These are phyloP conservation scores for Eruca vesicaria DNA, from an alignment of 441 rosid species.

Conservation along the genomic window DNA sequence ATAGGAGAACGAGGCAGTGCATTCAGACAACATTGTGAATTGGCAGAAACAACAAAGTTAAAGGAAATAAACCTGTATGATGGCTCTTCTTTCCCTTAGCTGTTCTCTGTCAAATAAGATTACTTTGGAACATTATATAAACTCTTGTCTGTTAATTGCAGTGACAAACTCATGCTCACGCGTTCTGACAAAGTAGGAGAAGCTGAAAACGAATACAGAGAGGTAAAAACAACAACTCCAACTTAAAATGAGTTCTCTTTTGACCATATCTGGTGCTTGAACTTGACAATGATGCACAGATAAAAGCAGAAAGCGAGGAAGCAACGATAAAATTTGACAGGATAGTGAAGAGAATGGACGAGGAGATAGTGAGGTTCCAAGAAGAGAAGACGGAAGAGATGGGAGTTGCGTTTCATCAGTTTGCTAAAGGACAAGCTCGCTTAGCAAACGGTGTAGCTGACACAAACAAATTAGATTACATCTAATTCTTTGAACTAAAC, in stretches of 20 bases:
- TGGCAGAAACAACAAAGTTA: conserved; percentile 90
- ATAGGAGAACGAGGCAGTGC: conserved; percentile 91
- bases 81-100: neutral
- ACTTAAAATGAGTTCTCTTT: neutral
- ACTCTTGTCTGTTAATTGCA: conserved; percentile 29
- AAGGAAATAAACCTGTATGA: conserved; percentile 99
- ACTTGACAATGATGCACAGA: conserved; percentile 58
- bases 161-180: conserved; percentile 89
- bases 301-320: conserved; percentile 81
- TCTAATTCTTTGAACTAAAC: too few species aligned
- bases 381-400: conserved; percentile 87
- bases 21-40: conserved; percentile 91
- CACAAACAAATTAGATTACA: too few species aligned
- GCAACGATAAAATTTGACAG: conserved; percentile 71
- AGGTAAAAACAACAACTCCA: conserved; percentile 43
- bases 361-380: conserved; percentile 90
- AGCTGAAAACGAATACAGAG: conserved; percentile 82
- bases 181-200: conserved; percentile 91
- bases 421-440: conserved; percentile 93
- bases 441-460: conserved; percentile 80
- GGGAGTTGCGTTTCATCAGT: conserved; percentile 90
- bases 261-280: conserved; percentile 1
- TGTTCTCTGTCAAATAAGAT: neutral
- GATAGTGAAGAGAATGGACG: conserved; percentile 76
- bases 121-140: neutral